Percentiles rank a stretch among this genome's conserved stretches.
Evolutionary conservation across 176 grass and related monocot genomes (phyloP).

Genomic region (Zoysia japonica): DNA sequence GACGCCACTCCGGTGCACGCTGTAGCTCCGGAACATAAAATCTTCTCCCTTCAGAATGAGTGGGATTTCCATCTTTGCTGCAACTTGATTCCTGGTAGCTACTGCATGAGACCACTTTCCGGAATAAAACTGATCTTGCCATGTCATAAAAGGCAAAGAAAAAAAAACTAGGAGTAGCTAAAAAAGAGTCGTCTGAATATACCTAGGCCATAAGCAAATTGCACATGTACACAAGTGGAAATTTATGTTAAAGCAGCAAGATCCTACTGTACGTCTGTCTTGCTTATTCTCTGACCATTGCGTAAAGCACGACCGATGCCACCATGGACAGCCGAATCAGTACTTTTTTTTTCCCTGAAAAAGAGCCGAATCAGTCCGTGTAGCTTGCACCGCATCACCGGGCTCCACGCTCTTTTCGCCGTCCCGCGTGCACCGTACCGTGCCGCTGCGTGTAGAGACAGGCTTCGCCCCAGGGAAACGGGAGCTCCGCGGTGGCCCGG

Average conservation of each 20-base stretch:
- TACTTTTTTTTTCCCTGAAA: no score
- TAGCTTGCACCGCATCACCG: background rate
- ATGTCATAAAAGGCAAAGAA: background rate
- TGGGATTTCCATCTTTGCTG: background rate
- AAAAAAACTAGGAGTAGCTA: background rate
- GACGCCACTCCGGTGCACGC: background rate
- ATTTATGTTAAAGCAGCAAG: background rate
- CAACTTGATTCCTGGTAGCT: background rate
- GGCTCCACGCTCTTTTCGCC: background rate
- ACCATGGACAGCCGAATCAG: background rate
- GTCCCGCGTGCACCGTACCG: conserved; percentile 30
- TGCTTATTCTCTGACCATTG: background rate
- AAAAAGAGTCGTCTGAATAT: background rate
- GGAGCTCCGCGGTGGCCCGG: conserved; percentile 25
- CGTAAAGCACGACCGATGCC: background rate
- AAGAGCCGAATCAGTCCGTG: no score
- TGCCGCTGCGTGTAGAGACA: conserved; percentile 21
- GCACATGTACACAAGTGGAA: background rate
- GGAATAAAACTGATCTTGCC: background rate
- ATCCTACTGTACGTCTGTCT: background rate
- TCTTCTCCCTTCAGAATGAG: background rate
- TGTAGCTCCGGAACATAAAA: background rate
- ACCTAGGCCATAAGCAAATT: background rate
- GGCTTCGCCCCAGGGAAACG: conserved; percentile 15
- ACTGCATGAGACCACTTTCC: background rate